Evolutionary conservation across 2,329 filamentous ascomycete genomes (phyloP).

Genomic region (Diplodia scrobiculata): DNA sequence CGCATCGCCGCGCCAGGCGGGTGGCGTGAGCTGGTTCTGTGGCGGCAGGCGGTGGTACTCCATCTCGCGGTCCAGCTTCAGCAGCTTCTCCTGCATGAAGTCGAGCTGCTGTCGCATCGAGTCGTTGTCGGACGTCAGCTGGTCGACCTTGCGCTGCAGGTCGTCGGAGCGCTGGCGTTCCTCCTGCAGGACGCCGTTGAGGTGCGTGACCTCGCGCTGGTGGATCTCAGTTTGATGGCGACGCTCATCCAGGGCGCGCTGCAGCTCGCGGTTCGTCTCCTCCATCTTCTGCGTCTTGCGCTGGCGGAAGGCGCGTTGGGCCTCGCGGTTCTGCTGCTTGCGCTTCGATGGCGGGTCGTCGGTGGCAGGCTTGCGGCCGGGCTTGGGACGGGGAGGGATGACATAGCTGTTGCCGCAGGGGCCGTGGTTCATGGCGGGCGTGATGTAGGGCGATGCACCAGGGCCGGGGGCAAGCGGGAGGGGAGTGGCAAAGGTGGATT

Average conservation of each 20-base stretch:
- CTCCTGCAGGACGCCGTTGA: slow-evolving; percentile 21
- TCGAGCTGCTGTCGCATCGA: slow-evolving; percentile 29
- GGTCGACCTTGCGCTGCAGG: slow-evolving; percentile 27
- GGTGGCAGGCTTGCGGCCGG: slow-evolving; percentile 88
- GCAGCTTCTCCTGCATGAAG: slow-evolving; percentile 26
- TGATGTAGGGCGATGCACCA: slow-evolving; percentile 21
- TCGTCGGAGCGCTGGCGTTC: slow-evolving; percentile 31
- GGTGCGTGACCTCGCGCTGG: slow-evolving; percentile 29
- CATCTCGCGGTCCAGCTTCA: slow-evolving; percentile 26
- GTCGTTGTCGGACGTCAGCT: slow-evolving; percentile 29
- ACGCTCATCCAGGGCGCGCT: slow-evolving; percentile 36
- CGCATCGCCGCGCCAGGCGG: slow-evolving; percentile 23
- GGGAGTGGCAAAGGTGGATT: slow-evolving; percentile 1
- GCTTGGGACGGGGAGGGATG: slow-evolving; percentile 56
- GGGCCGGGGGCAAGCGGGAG: slow-evolving; percentile 22
- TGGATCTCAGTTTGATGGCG: slow-evolving; percentile 32
- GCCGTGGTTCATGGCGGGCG: slow-evolving; percentile 28
- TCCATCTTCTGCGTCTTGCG: slow-evolving; percentile 81
- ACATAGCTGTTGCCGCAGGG: slow-evolving; percentile 45
- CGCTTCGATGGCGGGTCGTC: slow-evolving; percentile 91
- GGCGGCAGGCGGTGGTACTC: slow-evolving; percentile 22
- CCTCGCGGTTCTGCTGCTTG: slow-evolving; percentile 90
- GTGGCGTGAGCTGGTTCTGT: slow-evolving; percentile 30
- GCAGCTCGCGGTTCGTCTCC: slow-evolving; percentile 55
- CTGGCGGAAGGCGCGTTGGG: slow-evolving; percentile 87